These are phyloP conservation scores for Sicyos edulis DNA, from an alignment of 306 rosid genomes.

Conservation along the genomic window DNA sequence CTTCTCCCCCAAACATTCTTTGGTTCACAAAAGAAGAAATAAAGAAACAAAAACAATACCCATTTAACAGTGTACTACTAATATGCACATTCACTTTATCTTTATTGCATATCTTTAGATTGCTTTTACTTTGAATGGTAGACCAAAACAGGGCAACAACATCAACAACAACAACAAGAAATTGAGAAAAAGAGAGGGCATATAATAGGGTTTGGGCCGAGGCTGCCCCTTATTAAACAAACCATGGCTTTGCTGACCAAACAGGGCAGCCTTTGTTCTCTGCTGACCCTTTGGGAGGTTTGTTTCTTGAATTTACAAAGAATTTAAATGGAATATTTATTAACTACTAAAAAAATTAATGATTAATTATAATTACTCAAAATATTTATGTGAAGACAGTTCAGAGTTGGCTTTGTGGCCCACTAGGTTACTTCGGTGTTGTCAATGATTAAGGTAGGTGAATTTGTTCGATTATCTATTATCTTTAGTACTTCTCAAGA, in stretches of 20 bases:
- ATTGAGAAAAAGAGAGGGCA: neutral
- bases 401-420: no score
- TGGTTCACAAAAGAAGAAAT: conserved; percentile 43
- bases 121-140: conserved; percentile 47
- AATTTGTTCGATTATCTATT: no score
- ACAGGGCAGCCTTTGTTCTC: conserved; percentile 62
- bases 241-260: conserved; percentile 73
- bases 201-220: conserved; percentile 17
- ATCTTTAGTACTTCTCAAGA: no score
- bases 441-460: no score
- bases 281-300: conserved; percentile 38
- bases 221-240: neutral
- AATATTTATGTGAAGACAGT: no score
- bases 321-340: no score
- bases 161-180: conserved; percentile 3
- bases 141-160: neutral
- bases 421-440: no score
- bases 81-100: conserved; percentile 46
- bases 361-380: no score
- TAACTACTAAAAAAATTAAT: no score
- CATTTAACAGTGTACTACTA: conserved; percentile 5
- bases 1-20: conserved; percentile 64
- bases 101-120: conserved; percentile 54
- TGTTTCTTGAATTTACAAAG: no score
- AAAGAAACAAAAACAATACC: neutral